phyloP scores from a whole-genome alignment of 2,329 filamentous ascomycete genomes.

The Botrytis fragariae region DNA sequence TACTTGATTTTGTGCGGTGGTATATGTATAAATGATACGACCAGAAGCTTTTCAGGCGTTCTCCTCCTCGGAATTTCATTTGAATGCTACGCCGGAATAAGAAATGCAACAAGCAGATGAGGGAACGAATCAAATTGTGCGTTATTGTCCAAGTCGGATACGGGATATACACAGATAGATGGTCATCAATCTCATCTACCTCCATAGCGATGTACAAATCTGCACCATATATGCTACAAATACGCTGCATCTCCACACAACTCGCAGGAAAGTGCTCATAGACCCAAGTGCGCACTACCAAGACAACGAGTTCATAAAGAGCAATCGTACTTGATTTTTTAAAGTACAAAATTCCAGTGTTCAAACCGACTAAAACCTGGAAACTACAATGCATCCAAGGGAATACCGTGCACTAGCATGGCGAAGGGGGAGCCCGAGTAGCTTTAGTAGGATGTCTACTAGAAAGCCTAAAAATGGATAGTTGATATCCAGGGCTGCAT shows the following conservation, averaged over 20 bases:
- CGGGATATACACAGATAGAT: too few relatives aligned
- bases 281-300: background rate
- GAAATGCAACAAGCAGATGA: background rate
- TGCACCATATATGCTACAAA: background rate
- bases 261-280: background rate
- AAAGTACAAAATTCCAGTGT: fast-evolving
- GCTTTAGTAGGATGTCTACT: background rate
- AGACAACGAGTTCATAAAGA: background rate
- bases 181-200: background rate
- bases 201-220: background rate
- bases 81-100: too few relatives aligned
- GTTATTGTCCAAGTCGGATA: background rate
- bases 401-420: background rate
- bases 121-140: too few relatives aligned
- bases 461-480: background rate
- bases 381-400: background rate
- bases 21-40: background rate
- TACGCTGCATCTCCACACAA: too few relatives aligned
- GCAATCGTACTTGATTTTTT: background rate
- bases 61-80: too few relatives aligned
- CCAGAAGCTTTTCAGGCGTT: too few relatives aligned
- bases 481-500: background rate
- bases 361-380: background rate
- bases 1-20: background rate
- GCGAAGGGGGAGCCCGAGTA: background rate